These are phyloP conservation scores for Fraxinus angustifolia DNA, from an alignment of 305 asterid genomes.

Conservation along the genomic window DNA sequence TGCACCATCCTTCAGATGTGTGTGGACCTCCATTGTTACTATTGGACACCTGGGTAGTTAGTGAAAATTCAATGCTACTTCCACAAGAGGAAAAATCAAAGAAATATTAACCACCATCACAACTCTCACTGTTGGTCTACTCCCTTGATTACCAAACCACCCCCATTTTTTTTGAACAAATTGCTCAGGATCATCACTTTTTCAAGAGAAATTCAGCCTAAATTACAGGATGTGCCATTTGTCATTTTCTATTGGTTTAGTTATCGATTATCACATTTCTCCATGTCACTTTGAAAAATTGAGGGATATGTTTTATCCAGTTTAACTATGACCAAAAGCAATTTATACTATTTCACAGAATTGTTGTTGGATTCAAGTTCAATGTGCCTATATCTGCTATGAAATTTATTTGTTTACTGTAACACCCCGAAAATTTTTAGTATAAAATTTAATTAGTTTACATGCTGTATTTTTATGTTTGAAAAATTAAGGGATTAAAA, in stretches of 20 bases:
- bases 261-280: not conserved
- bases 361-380: not conserved
- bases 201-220: not conserved
- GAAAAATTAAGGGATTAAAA: too few species aligned
- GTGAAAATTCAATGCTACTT: not conserved
- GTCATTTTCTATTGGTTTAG: not conserved
- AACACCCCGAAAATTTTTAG: too few species aligned
- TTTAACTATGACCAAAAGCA: not conserved
- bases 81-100: not conserved
- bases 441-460: too few species aligned
- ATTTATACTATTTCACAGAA: not conserved
- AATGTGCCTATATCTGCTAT: not conserved
- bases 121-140: not conserved
- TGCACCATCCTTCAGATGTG: not conserved
- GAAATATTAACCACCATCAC: not conserved
- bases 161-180: not conserved
- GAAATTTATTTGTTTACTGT: not conserved
- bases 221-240: not conserved
- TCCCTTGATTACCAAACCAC: not conserved
- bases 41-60: not conserved
- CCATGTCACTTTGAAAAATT: not conserved
- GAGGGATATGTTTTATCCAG: not conserved
- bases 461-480: too few species aligned
- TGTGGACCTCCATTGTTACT: not conserved
- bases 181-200: not conserved